phyloP scores from a whole-genome alignment of 163 green algal species.

The Coccomyxa subellipsoidea region DNA sequence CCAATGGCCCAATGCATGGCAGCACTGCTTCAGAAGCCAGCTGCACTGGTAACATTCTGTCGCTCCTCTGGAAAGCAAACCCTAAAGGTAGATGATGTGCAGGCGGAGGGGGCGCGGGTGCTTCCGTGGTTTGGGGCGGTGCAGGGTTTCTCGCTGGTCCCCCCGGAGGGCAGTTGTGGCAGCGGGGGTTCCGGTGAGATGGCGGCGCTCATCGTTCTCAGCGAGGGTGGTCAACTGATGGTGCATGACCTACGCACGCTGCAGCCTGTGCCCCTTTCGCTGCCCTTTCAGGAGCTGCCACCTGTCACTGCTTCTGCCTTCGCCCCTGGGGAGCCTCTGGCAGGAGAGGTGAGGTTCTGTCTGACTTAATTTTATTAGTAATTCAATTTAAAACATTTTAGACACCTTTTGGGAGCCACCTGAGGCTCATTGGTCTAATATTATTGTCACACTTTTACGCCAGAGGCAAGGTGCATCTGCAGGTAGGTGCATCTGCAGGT shows the following conservation, averaged over 20 bases:
- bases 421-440: no score
- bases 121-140: conserved; percentile 67
- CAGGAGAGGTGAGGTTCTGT: neutral
- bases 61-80: no score
- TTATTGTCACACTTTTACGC: no score
- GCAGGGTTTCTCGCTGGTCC: conserved; percentile 39
- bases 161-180: conserved; percentile 14
- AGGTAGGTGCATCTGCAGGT: no score
- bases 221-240: conserved; percentile 62
- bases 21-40: no score
- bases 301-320: conserved; percentile 33
- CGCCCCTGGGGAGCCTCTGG: conserved; percentile 3
- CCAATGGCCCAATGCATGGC: no score
- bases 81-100: conserved; percentile 17
- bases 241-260: conserved; percentile 50
- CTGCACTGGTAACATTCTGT: no score
- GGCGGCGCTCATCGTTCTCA: conserved; percentile 51
- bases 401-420: no score
- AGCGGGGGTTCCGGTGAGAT: conserved; percentile 23
- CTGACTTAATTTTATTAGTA: no score
- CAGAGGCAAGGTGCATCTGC: no score
- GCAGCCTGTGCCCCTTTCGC: conserved; percentile 44
- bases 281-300: conserved; percentile 48
- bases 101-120: conserved; percentile 25
- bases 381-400: no score